Evolutionary conservation across 2,329 filamentous ascomycete genomes (phyloP), one percentile per base, ranked within the genome.

Genomic region (Aschersonia sp.): DNA sequence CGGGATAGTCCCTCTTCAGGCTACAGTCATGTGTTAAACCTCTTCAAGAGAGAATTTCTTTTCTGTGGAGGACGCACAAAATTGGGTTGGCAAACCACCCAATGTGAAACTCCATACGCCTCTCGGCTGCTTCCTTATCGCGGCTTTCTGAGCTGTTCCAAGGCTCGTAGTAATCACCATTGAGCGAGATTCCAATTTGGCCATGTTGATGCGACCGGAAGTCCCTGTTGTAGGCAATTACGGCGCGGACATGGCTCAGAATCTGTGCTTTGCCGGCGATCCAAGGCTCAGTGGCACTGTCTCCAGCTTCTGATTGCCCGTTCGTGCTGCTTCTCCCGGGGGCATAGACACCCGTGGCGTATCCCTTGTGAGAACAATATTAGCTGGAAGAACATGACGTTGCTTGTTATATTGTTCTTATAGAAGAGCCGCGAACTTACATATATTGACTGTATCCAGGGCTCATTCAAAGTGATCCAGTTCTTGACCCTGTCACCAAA

Each of bases 391-490:
- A 20, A 20, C 20, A 20, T 20, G 20, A 20, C 20, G 20, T 20
- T 20, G 20, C 1, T 20, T 20, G 20, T 20, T 20, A 20, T 20
- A 20, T 20, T 20, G 20, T 20, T 20, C 20, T 20, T 2, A 20
- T 20, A 20, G 20, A 20, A 20, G 35, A 5, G 31, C n/a, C 12
- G 9, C 20, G 7, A 3, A 51, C 56, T 48, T 50, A 61, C 59
- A 49, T 62, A 65, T 44, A 66, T 59, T 0, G 64, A 58, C 12
- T 64, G 57, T 1, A 67, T 65, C 60, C 56, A 63, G 0, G 65
- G 65, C 41, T 69, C 66, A 44, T 67, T 68, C 9, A 66, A 52
- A 0, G 64, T 68, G 45, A 66, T 59, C 65, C 65, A 69, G n/a
- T 61, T 53, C 38, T 59, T 58, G 1, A 68, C 65, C 0, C 63